Evolutionary conservation across 441 rosid genomes (phyloP), one percentile per base, ranked within the genome.

Genomic region (Mallotus repandus): DNA sequence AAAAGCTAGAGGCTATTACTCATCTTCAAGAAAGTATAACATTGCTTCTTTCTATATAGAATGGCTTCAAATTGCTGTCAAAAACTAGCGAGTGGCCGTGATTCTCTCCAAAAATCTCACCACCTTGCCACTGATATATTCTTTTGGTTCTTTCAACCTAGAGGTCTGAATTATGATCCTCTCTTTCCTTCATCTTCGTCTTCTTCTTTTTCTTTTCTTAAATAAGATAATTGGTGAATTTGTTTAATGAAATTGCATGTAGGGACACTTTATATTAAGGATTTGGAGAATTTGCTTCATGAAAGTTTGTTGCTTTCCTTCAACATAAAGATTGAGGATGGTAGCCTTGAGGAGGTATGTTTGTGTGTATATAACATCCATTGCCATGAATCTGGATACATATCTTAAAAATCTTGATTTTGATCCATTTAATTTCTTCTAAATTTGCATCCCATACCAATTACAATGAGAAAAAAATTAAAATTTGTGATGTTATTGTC

Each of bases 321-420:
- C 80, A 91, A 89, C 73, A 89, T 97, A 46, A 90, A 89, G 78
- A 83, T 89, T 9, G 98, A 93, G 74, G 96, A 93, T 77, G 98
- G 96, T 56, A 93, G 95, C 89, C 89, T 88, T 72, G 97, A 93
- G 74, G 87, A 91, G 88, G 96, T 53, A 11, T 10, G 53, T 49
- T 46, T 46, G n/a, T 46, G 38, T 32, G 38, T 19, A 9, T 1
- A n/a, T n/a, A n/a, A n/a, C n/a, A n/a, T n/a, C n/a, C n/a, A n/a
- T n/a, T n/a, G n/a, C n/a, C n/a, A n/a, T n/a, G n/a, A n/a, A n/a
- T n/a, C n/a, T n/a, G n/a, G n/a, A n/a, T n/a, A n/a, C n/a, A n/a
- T n/a, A n/a, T n/a, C n/a, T n/a, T n/a, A n/a, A n/a, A n/a, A n/a
- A n/a, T n/a, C n/a, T n/a, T n/a, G n/a, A n/a, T n/a, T n/a, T n/a